Conservation (phyloP, 768 basidiomycete genomes). For the Tulasnella sp. region DNA sequence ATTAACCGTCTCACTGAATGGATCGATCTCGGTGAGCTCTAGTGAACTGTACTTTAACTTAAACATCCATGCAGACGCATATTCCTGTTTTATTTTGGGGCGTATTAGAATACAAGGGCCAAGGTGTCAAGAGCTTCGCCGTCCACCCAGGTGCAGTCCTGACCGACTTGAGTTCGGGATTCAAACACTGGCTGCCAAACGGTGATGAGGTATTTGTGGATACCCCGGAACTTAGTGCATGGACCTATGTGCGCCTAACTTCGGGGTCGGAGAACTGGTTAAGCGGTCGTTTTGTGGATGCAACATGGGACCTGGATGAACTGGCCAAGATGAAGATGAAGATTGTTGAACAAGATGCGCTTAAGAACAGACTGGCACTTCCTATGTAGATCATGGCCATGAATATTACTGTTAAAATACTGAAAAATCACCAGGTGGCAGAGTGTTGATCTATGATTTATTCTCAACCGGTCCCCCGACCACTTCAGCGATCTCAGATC, state of each 20-base stretch:
- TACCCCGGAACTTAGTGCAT: neutral
- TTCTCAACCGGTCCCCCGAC: too few relatives aligned
- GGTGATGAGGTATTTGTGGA: neutral
- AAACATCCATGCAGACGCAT: too few relatives aligned
- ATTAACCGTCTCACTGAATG: constrained; percentile 14
- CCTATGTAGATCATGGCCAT: too few relatives aligned
- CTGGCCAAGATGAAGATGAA: neutral
- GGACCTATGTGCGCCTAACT: neutral
- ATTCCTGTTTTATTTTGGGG: neutral
- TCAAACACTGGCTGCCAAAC: neutral
- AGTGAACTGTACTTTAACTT: too few relatives aligned
- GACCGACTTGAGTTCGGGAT: constrained; percentile 16
- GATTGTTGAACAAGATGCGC: constrained; percentile 2
- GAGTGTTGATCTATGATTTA: too few relatives aligned
- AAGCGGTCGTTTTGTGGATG: neutral
- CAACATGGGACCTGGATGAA: neutral
- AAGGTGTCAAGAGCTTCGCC: constrained; percentile 13
- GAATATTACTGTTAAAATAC: too few relatives aligned
- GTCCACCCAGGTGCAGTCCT: constrained; percentile 17
- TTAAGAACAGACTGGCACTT: constrained; percentile 4
- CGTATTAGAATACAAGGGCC: neutral
- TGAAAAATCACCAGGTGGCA: too few relatives aligned
- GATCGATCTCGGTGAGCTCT: constrained; percentile 3
- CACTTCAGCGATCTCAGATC: too few relatives aligned
- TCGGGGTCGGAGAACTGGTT: neutral